Conservation (phyloP, 1,284 basidiomycete genomes). For the Puccinia coronata region DNA sequence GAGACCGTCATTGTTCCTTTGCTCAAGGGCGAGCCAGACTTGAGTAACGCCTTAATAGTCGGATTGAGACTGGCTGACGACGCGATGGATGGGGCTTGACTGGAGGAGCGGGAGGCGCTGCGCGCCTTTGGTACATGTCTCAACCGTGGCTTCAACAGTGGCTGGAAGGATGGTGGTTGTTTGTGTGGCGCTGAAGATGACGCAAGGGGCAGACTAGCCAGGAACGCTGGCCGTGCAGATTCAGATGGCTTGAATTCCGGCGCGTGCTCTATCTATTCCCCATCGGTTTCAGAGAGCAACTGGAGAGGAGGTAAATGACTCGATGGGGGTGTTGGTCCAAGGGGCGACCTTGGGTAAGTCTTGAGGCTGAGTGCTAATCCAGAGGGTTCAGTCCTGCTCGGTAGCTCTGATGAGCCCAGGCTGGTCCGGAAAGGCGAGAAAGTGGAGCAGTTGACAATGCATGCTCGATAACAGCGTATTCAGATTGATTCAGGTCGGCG, state of each 20-base stretch:
- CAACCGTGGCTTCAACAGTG: slow-evolving; percentile 23
- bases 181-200: slow-evolving; percentile 3
- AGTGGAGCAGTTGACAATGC: not conserved
- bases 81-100: slow-evolving; percentile 30
- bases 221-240: slow-evolving; percentile 46
- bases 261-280: not conserved
- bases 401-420: not conserved
- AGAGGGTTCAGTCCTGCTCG: not conserved
- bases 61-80: slow-evolving; percentile 30
- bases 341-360: slow-evolving; percentile 34
- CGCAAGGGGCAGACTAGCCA: slow-evolving; percentile 25
- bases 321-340: not conserved
- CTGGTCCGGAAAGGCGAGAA: slow-evolving; percentile 31
- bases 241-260: slow-evolving; percentile 48
- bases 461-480: slow-evolving; percentile 45
- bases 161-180: not conserved
- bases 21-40: slow-evolving; percentile 16
- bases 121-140: slow-evolving; percentile 38
- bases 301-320: not conserved
- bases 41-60: slow-evolving; percentile 32
- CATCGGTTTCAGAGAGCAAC: not conserved
- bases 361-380: slow-evolving; percentile 43
- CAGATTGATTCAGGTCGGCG: slow-evolving; percentile 38
- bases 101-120: slow-evolving; percentile 21
- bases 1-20: slow-evolving; percentile 38